Evolutionary conservation across 305 asterid species (phyloP), one percentile per base, ranked within the genome.

Genomic region (Plantago coronopus): DNA sequence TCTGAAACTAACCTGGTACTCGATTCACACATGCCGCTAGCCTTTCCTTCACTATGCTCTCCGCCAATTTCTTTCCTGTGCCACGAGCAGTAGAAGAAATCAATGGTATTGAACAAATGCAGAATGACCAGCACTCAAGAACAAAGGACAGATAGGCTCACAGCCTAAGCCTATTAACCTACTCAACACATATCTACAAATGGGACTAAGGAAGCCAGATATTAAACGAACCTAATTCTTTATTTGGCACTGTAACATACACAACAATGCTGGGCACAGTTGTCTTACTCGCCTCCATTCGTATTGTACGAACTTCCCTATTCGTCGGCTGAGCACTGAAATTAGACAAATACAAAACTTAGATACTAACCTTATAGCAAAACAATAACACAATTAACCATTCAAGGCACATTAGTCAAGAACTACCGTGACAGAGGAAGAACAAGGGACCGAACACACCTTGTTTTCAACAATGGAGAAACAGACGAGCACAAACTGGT

Each of bases 21-120:
- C 89, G 79, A 74, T 89, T 93, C 67, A 94, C 97, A 65, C 96
- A 94, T 57, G 99, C 96, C 18, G 96, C 99, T 46, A 94, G 96
- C 71, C 83, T 80, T 73, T 73, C 96, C 69, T 85, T 87, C 61
- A 94, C 89, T 63, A 94, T 83, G 93, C 99, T 89, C 63, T 79
- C 88, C 1, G 95, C 89, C 71, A 93, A 69, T 72, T 82, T 87
- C 77, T 80, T 85, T 60, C 99, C 97, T 89, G 82, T 67, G 69
- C 20, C 42, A 43, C 57, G 50, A 17, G 54, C 69, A 62, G 20
- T 46, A 42, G 20, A 43, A 14, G 22, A 63, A 58, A 68, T 59
- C 27, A 49, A 20, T 43, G 53, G 31, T 21, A 14, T 47, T 50
- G 17, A 34, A 25, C n/a, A 61, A 20, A 17, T 45, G 20, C 14